Evolutionary conservation across 2,329 filamentous ascomycete species (phyloP).

Genomic region (Ascochyta koolunga): DNA sequence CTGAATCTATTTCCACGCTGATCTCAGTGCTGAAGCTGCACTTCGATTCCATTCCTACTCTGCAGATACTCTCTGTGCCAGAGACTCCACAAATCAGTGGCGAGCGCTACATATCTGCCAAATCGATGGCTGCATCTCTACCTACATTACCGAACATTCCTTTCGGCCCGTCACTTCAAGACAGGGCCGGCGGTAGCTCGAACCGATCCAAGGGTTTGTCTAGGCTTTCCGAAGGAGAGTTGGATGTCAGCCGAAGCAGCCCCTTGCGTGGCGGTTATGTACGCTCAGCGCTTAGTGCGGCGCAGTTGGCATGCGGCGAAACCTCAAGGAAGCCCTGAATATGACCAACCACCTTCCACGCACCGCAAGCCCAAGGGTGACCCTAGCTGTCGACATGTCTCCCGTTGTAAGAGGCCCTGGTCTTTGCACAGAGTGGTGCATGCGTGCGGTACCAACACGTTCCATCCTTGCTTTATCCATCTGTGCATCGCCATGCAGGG

Average conservation of each 20-base stretch:
- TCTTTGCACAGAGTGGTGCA: neutral
- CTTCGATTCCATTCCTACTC: neutral
- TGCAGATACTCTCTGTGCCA: too few species aligned
- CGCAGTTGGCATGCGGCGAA: slow-evolving; percentile 9
- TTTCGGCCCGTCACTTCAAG: slow-evolving; percentile 6
- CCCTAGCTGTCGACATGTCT: neutral
- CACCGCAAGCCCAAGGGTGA: neutral
- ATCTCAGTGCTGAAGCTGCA: neutral
- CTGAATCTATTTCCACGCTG: neutral
- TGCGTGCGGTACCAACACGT: neutral
- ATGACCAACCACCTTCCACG: neutral
- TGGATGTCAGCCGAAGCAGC: slow-evolving; percentile 1
- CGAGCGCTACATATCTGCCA: neutral
- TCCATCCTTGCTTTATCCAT: neutral
- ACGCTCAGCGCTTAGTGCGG: slow-evolving; percentile 16
- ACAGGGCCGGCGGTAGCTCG: neutral
- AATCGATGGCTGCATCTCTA: neutral
- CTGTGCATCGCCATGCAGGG: neutral
- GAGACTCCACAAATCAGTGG: neutral
- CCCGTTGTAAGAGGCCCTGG: neutral
- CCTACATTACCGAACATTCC: neutral
- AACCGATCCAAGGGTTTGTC: neutral
- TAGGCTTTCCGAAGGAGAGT: neutral
- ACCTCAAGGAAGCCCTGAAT: neutral
- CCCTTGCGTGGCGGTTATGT: slow-evolving; percentile 13